A percentile compares a stretch with the other conserved stretches of the same genome.
phyloP scores from a whole-genome alignment of 2,329 filamentous ascomycete species.

The Fusarium mundagurra region DNA sequence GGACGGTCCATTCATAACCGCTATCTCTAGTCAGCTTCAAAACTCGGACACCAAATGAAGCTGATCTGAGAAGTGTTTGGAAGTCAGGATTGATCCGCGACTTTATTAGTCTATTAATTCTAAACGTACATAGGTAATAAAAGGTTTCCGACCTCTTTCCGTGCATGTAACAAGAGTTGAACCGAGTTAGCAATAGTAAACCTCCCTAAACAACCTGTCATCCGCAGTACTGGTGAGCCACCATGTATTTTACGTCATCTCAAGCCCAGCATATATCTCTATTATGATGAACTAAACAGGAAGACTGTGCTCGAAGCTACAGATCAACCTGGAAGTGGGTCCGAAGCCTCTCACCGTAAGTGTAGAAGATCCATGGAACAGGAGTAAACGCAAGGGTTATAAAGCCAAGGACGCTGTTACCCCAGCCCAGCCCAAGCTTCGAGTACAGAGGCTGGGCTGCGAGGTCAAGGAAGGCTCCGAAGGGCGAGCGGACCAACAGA shows the following conservation, averaged over 20 bases:
- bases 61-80: too few relatives aligned
- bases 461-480: slow-evolving; percentile 29
- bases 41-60: too few relatives aligned
- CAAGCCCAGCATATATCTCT: too few relatives aligned
- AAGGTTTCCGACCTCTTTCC: too few relatives aligned
- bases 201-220: neutral
- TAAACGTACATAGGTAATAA: too few relatives aligned
- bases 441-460: slow-evolving; percentile 18
- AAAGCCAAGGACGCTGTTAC: slow-evolving; percentile 29
- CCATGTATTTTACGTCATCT: neutral
- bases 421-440: slow-evolving; percentile 24
- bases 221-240: fast-evolving
- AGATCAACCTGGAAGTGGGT: slow-evolving; percentile 20
- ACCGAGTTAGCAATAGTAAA: neutral
- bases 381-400: slow-evolving; percentile 28
- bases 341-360: slow-evolving; percentile 21
- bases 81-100: too few relatives aligned
- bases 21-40: too few relatives aligned
- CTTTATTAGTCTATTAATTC: too few relatives aligned
- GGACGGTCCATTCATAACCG: too few relatives aligned
- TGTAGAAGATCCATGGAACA: slow-evolving; percentile 27
- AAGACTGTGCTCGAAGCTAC: neutral
- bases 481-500: slow-evolving; percentile 47
- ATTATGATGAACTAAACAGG: neutral
- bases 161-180: too few relatives aligned